Percentiles rank a stretch among this genome's conserved stretches.
These are phyloP conservation scores for Macrolepiota fuliginosa DNA, from an alignment of 768 basidiomycete species.

Conservation along the genomic window DNA sequence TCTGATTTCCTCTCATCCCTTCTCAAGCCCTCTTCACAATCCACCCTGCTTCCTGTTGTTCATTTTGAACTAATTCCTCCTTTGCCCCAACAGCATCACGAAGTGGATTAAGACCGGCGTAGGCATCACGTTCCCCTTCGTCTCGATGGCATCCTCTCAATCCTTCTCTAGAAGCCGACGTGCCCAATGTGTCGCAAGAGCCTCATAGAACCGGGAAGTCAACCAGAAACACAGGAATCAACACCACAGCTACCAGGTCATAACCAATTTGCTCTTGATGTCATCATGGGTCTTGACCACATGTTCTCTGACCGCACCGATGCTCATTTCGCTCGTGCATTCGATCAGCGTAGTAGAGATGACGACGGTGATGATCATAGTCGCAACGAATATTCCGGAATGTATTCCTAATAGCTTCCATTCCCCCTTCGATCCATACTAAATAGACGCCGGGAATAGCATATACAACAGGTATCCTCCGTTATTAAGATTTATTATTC, in stretches of 20 bases:
- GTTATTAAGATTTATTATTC: background rate
- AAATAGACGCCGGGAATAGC: background rate
- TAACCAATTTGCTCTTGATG: background rate
- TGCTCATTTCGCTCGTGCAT: background rate
- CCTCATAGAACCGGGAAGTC: constrained; percentile 14
- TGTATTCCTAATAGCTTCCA: constrained; percentile 50
- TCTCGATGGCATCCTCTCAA: background rate
- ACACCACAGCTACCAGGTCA: background rate
- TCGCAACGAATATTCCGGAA: constrained; percentile 41
- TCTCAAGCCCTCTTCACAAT: background rate
- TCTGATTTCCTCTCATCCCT: background rate
- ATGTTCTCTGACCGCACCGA: background rate
- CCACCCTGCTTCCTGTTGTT: background rate
- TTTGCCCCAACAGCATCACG: constrained; percentile 42
- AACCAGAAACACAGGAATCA: background rate
- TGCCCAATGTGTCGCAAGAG: constrained; percentile 16
- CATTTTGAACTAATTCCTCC: constrained; percentile 1
- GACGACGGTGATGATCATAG: constrained; percentile 18
- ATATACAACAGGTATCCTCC: constrained; percentile 2
- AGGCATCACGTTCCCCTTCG: constrained; percentile 20
- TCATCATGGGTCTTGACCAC: background rate
- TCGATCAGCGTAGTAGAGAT: background rate
- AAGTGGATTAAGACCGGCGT: constrained; percentile 64
- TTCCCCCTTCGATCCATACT: background rate
- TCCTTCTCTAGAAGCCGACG: constrained; percentile 12